Evolutionary conservation across 176 grass and related monocot genomes (phyloP).

Genomic region (Chloris gayana): DNA sequence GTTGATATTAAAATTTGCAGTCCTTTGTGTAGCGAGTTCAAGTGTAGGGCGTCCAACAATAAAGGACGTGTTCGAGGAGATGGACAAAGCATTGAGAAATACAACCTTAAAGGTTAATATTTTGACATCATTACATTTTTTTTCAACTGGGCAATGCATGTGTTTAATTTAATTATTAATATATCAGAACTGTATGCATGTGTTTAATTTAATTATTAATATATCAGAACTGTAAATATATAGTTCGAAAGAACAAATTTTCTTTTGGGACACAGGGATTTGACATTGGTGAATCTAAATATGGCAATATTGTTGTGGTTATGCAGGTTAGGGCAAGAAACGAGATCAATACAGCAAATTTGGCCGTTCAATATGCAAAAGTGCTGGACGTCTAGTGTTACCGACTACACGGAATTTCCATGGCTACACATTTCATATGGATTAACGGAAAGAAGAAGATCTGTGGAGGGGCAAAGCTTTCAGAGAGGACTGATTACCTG

Average conservation of each 20-base stretch:
- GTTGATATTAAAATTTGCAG: constrained; percentile 47
- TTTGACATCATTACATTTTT: not conserved
- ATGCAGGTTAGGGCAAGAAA: constrained; percentile 19
- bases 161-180: not conserved
- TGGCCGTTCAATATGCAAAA: constrained; percentile 10
- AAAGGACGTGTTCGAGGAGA: constrained; percentile 55
- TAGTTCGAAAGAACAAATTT: not conserved
- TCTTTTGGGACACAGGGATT: not conserved
- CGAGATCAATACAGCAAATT: constrained; percentile 7
- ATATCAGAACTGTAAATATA: not conserved
- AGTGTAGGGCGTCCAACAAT: constrained; percentile 57
- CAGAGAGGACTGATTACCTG: not conserved
- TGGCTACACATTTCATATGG: not conserved
- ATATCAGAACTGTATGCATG: too few species aligned
- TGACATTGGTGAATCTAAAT: not conserved
- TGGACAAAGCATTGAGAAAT: constrained; percentile 52
- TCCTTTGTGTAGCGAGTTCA: constrained; percentile 58
- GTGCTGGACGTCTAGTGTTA: constrained; percentile 28
- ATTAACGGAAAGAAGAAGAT: not conserved
- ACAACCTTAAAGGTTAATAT: constrained; percentile 44
- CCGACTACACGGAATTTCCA: not conserved
- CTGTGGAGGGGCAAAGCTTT: not conserved
- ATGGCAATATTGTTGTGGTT: not conserved
- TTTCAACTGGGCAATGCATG: not conserved
- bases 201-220: too few species aligned